Evolutionary conservation across 768 basidiomycete genomes (phyloP), one percentile per base, ranked within the genome.

Genomic region (Tulasnella sp.): DNA sequence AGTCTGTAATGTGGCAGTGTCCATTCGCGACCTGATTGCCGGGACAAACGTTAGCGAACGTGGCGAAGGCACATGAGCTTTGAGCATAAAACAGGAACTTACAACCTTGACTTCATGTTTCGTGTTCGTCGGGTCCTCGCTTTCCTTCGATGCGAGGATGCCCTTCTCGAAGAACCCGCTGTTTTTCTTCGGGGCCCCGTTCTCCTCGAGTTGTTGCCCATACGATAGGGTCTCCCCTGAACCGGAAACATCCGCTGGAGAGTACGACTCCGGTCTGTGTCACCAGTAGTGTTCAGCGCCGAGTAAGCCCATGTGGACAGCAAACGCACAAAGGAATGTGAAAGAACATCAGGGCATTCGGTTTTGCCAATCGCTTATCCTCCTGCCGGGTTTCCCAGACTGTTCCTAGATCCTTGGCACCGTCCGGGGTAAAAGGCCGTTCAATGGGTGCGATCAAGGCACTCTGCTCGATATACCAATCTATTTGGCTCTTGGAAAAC

Each of bases 281-380:
- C 34, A 44, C 4, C 44, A 69, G 64, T 8, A 48, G 44, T 74
- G 22, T 40, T 69, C 14, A 69, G 31, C 76, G 22, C 22, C 41
- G 50, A 75, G 48, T 18, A 16, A 1, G 50, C 44, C 41, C 16
- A 40, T 0, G 77, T 9, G 42, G 37, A 73, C 31, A 24, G 75
- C 41, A 75, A 4, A 88, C 92, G 31, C 84, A 95, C 93, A 98
- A 84, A 76, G 97, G 97, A 73, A 99, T 99, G 83, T 99, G 97
- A 92, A 98, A 98, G 87, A 97, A 98, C 93, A 96, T 94, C 83
- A 99, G 85, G 0, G 96, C 97, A 83, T 98, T 98, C 1, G 97
- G 97, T 85, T 98, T 99, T 5, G 94, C 95, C 3, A 96, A 88
- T 79, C 88, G 88, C 85, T 82, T 93, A 90, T 31, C 93, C 89